phyloP scores from a whole-genome alignment of 257 asterid genomes.

The Linaria vulgaris region DNA sequence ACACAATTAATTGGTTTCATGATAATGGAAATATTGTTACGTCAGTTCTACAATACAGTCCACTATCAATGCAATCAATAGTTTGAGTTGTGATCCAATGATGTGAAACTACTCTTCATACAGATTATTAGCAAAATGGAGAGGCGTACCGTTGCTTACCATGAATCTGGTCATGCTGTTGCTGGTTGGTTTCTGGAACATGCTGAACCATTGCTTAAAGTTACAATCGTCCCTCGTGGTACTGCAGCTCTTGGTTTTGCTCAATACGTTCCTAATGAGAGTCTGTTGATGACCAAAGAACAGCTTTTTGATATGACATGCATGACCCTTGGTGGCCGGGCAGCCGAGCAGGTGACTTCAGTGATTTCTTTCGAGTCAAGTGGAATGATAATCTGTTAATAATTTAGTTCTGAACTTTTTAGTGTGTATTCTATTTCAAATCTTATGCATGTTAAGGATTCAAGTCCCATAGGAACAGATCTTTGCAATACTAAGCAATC shows the following conservation, averaged over 20 bases:
- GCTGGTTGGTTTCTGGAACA: slow-evolving; percentile 89
- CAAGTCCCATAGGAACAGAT: too few relatives aligned
- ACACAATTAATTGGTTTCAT: too few relatives aligned
- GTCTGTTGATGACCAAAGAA: slow-evolving; percentile 80
- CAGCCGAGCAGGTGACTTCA: slow-evolving; percentile 78
- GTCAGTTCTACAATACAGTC: too few relatives aligned
- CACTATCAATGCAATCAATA: too few relatives aligned
- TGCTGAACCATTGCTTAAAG: slow-evolving; percentile 83
- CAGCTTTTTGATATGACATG: slow-evolving; percentile 85
- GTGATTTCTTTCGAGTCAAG: slow-evolving; percentile 20
- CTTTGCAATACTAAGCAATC: too few relatives aligned
- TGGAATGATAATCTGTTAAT: background rate
- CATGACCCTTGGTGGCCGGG: slow-evolving; percentile 94
- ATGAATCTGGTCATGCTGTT: slow-evolving; percentile 93
- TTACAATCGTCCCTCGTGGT: slow-evolving; percentile 87
- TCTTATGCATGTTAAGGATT: too few relatives aligned
- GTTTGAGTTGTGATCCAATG: too few relatives aligned
- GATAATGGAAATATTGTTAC: too few relatives aligned
- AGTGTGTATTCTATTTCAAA: too few relatives aligned
- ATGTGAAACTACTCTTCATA: background rate
- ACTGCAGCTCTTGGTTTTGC: slow-evolving; percentile 93
- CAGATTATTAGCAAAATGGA: slow-evolving; percentile 81
- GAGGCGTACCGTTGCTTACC: slow-evolving; percentile 80
- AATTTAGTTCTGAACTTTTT: too few relatives aligned
- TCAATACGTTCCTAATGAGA: slow-evolving; percentile 80